A percentile compares a stretch with the other conserved stretches of the same genome.
Conservation (phyloP, 2,329 filamentous ascomycete genomes). For the Colletotrichum zoysiae region DNA sequence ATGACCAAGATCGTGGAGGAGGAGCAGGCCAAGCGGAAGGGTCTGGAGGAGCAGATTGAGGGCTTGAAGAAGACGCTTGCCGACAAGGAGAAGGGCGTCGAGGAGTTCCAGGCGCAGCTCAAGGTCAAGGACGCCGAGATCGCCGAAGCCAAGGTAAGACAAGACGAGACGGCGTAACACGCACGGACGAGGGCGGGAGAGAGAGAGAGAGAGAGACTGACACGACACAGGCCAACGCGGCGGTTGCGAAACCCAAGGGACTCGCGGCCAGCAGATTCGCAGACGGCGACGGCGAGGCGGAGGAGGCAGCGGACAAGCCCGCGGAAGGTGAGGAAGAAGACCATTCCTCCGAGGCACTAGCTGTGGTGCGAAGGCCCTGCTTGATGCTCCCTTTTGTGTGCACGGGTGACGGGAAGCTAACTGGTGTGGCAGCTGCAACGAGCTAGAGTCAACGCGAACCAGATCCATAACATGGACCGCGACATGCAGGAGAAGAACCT, state of each 20-base stretch:
- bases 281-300: constrained; percentile 52
- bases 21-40: constrained; percentile 66
- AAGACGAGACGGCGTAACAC: constrained; percentile 33
- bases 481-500: constrained; percentile 69
- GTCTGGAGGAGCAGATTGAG: constrained; percentile 62
- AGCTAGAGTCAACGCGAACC: constrained; percentile 57
- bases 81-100: constrained; percentile 61
- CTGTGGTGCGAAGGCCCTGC: constrained; percentile 72
- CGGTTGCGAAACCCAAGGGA: constrained; percentile 60
- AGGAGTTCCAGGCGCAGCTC: constrained; percentile 66
- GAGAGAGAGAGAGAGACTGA: background rate
- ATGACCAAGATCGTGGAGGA: constrained; percentile 72
- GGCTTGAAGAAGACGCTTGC: constrained; percentile 60
- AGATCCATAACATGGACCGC: constrained; percentile 66
- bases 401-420: constrained; percentile 44
- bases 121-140: constrained; percentile 75
- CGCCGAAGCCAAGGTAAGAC: constrained; percentile 68
- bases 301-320: constrained; percentile 52
- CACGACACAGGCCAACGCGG: constrained; percentile 57
- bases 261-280: constrained; percentile 69
- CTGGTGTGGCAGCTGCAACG: constrained; percentile 43
- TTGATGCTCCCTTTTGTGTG: constrained; percentile 54
- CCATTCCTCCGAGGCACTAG: constrained; percentile 74
- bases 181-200: constrained; percentile 3
- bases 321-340: constrained; percentile 73